Conservation (phyloP, 2,329 filamentous ascomycete species). For the Diaporthe vexans region DNA sequence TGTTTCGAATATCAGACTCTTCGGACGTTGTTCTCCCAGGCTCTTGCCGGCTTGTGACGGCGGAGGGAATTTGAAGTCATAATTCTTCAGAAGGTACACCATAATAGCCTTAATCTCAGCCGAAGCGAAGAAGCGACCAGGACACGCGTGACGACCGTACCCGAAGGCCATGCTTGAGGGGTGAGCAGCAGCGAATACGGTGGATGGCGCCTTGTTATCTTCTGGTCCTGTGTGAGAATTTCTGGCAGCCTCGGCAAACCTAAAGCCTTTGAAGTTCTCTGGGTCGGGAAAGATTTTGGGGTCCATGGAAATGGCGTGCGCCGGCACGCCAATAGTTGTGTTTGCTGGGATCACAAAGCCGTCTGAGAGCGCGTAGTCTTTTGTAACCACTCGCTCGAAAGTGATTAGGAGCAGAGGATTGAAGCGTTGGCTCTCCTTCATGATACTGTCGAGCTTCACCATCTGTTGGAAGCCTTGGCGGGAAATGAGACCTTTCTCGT, state of each 20-base stretch:
- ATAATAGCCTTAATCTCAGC: constrained; percentile 35
- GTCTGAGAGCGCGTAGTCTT: constrained; percentile 61
- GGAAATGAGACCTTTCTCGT: constrained; percentile 41
- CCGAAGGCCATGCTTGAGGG: constrained; percentile 13
- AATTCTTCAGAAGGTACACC: constrained; percentile 22
- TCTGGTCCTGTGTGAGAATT: too few species aligned
- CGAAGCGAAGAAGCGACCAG: constrained; percentile 29
- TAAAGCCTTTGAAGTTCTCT: background rate
- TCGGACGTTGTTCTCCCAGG: too few species aligned
- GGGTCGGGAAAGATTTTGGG: constrained; percentile 53
- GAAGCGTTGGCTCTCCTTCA: constrained; percentile 51
- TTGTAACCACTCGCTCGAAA: constrained; percentile 58
- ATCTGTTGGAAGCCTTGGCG: constrained; percentile 47
- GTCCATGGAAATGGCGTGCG: constrained; percentile 55
- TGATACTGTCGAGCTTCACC: constrained; percentile 50
- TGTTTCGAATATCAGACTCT: constrained; percentile 11
- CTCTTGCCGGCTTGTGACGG: constrained; percentile 9
- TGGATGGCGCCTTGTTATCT: too few species aligned
- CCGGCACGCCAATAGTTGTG: constrained; percentile 57
- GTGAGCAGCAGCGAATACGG: too few species aligned
- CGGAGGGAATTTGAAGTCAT: constrained; percentile 10
- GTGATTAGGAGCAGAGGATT: constrained; percentile 51
- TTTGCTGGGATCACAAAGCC: constrained; percentile 63
- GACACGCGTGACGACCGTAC: constrained; percentile 28
- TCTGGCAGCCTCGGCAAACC: too few species aligned